Percentiles rank a stretch among this genome's conserved stretches.
Conservation (phyloP, 2,329 filamentous ascomycete species). For the Truncatella angustata region DNA sequence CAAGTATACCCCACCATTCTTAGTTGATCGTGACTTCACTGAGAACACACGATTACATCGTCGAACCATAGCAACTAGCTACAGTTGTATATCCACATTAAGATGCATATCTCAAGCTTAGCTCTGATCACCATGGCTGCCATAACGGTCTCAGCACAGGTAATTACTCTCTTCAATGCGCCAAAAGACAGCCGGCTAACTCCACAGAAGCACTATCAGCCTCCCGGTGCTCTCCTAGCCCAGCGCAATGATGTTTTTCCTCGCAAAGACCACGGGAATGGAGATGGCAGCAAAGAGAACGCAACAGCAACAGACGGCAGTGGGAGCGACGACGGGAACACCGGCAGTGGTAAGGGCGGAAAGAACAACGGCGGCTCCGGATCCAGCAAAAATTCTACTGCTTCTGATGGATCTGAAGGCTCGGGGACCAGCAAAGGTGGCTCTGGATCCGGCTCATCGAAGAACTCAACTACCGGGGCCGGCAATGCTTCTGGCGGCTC, state of each 20-base stretch:
- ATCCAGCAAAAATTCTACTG: neutral
- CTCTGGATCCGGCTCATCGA: neutral
- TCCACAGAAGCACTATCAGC: neutral
- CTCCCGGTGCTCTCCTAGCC: neutral
- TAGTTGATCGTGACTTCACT: neutral
- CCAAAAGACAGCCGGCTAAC: too few relatives aligned
- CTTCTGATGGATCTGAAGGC: neutral
- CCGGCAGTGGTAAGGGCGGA: neutral
- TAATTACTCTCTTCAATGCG: neutral
- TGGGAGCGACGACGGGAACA: neutral
- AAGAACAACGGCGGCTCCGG: neutral
- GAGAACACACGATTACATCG: neutral
- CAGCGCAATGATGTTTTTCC: neutral
- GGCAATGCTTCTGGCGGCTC: too few relatives aligned
- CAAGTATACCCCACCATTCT: too few relatives aligned
- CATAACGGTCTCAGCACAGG: constrained; percentile 7
- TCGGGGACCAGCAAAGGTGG: neutral
- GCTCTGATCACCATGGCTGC: neutral
- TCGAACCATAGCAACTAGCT: too few relatives aligned
- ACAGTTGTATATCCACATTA: neutral
- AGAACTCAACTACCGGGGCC: neutral
- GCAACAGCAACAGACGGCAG: too few relatives aligned
- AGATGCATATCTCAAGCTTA: constrained; percentile 9
- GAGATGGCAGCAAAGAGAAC: neutral
- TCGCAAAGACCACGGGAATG: neutral